phyloP scores from a whole-genome alignment of 257 asterid genomes.

The Fraxinus excelsior region DNA sequence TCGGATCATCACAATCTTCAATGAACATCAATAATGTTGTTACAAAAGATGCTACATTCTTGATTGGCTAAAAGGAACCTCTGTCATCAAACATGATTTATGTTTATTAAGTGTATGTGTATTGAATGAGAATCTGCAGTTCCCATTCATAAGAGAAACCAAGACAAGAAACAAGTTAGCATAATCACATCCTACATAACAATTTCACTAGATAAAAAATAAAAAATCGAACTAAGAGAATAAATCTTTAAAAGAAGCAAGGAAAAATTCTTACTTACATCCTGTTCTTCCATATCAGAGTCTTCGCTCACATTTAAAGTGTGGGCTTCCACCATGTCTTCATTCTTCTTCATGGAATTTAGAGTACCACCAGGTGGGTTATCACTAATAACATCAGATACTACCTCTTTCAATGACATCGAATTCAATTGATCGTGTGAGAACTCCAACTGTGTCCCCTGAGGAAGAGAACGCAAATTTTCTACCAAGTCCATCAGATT shows the following conservation, averaged over 20 bases:
- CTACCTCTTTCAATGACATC: conserved; percentile 28
- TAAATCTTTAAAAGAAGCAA: conserved; percentile 9
- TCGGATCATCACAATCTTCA: neutral
- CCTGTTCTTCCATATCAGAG: conserved; percentile 85
- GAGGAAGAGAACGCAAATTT: conserved; percentile 34
- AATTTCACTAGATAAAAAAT: neutral
- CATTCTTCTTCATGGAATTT: conserved; percentile 38
- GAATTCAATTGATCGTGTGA: conserved; percentile 39
- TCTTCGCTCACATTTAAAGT: conserved; percentile 60
- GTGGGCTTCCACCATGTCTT: conserved; percentile 50
- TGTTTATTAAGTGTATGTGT: neutral
- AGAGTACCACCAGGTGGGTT: conserved; percentile 32
- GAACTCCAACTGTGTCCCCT: conserved; percentile 30
- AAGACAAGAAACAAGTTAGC: too few relatives aligned
- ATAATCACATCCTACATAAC: neutral
- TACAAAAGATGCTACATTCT: neutral
- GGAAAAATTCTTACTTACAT: conserved; percentile 58
- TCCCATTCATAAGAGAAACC: neutral
- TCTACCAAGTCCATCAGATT: conserved; percentile 27
- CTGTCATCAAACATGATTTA: neutral
- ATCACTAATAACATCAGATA: conserved; percentile 37
- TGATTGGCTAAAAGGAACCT: neutral
- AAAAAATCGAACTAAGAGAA: conserved; percentile 14
- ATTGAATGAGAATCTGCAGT: neutral
- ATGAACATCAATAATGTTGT: neutral